phyloP scores from a whole-genome alignment of 208 protist species.

The Leptomonas seymouri region DNA sequence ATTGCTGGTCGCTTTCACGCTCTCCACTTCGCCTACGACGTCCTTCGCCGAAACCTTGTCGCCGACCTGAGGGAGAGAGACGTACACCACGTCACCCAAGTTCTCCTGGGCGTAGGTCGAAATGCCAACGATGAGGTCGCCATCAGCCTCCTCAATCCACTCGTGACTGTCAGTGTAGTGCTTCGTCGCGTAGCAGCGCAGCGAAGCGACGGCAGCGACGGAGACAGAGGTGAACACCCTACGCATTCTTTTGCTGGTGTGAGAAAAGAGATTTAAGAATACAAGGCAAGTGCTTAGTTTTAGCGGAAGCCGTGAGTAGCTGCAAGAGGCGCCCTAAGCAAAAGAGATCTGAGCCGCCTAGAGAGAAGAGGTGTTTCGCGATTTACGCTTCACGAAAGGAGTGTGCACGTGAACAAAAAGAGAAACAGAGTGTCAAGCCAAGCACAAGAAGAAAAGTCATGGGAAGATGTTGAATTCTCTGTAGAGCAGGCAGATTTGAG shows the following conservation, averaged over 20 bases:
- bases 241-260: constrained; percentile 42
- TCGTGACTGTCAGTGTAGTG: constrained; percentile 92
- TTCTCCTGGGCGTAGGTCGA: constrained; percentile 88
- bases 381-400: too few species aligned
- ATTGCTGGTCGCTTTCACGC: constrained; percentile 93
- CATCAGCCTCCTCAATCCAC: constrained; percentile 76
- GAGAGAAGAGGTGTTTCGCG: too few species aligned
- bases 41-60: constrained; percentile 72
- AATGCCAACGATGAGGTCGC: constrained; percentile 84
- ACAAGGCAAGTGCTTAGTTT: too few species aligned
- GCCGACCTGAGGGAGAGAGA: constrained; percentile 89
- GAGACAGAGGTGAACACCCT: constrained; percentile 38
- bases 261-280: background rate
- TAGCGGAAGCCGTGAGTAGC: background rate
- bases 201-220: constrained; percentile 30
- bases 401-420: too few species aligned
- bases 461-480: too few species aligned
- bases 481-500: too few species aligned
- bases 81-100: constrained; percentile 92
- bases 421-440: too few species aligned
- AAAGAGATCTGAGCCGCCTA: too few species aligned
- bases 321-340: background rate
- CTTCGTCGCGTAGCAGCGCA: constrained; percentile 73
- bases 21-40: constrained; percentile 89
- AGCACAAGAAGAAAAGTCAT: too few species aligned